Percentiles rank a stretch among this genome's conserved stretches.
Evolutionary conservation across 768 basidiomycete species (phyloP).

Genomic region (Crepidotus variabilis): DNA sequence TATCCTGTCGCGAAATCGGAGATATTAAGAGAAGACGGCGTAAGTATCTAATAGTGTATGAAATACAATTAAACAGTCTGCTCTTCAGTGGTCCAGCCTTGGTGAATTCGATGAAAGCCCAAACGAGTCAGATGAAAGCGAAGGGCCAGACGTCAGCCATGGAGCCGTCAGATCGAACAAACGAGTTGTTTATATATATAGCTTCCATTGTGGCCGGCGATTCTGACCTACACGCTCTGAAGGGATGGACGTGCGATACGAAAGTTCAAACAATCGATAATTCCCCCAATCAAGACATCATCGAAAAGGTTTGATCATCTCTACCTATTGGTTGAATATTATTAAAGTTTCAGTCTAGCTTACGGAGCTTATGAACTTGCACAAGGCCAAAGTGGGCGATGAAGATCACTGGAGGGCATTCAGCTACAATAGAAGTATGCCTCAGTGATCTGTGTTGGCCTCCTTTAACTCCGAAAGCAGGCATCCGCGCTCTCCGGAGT

Average conservation of each 20-base stretch:
- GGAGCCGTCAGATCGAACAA: too few relatives aligned
- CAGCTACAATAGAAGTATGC: slow-evolving; percentile 63
- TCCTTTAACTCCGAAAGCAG: slow-evolving; percentile 28
- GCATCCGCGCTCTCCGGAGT: slow-evolving; percentile 52
- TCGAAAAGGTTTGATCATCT: slow-evolving; percentile 54
- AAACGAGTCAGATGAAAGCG: slow-evolving; percentile 19
- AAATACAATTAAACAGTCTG: not conserved
- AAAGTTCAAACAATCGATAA: slow-evolving; percentile 23
- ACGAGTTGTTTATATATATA: slow-evolving; percentile 10
- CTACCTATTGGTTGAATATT: not conserved
- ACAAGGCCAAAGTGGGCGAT: slow-evolving; percentile 53
- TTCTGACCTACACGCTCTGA: slow-evolving; percentile 2
- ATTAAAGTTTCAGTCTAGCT: slow-evolving; percentile 39
- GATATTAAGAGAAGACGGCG: slow-evolving; percentile 32
- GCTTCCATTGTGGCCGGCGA: slow-evolving; percentile 1
- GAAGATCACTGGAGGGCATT: slow-evolving; percentile 69
- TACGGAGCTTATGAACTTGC: slow-evolving; percentile 59
- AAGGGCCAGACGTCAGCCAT: slow-evolving; percentile 18
- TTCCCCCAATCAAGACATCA: slow-evolving; percentile 68
- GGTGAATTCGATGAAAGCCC: slow-evolving; percentile 14
- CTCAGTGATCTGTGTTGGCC: not conserved
- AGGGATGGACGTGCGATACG: slow-evolving; percentile 71
- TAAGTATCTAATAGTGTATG: slow-evolving; percentile 19
- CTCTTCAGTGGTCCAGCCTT: slow-evolving; percentile 28
- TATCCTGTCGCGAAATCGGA: slow-evolving; percentile 56